phyloP scores from a whole-genome alignment of 169 alveolate species.

The Plasmodium chabaudi region DNA sequence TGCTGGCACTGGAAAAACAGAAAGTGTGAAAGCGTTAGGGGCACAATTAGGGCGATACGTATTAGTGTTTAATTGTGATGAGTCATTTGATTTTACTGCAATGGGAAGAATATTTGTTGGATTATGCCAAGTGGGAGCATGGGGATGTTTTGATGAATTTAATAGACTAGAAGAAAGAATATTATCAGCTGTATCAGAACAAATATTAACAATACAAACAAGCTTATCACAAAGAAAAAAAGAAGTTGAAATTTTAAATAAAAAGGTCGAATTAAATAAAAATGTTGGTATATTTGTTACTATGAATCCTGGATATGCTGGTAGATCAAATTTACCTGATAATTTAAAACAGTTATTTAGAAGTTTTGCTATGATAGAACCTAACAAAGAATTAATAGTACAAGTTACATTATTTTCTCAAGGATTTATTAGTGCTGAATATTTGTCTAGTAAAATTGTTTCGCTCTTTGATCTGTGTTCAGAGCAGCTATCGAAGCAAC shows the following conservation, averaged over 20 bases:
- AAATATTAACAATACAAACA: conserved; percentile 93
- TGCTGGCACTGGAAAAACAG: conserved; percentile 99
- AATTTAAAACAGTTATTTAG: conserved; percentile 95
- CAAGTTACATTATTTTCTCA: conserved; percentile 95
- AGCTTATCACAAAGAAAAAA: conserved; percentile 91
- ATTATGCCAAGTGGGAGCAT: conserved; percentile 96
- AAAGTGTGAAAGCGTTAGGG: conserved; percentile 98
- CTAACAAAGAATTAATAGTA: conserved; percentile 92
- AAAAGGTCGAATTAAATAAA: conserved; percentile 92
- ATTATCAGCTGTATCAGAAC: conserved; percentile 97
- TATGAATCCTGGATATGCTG: conserved; percentile 99
- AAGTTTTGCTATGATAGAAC: conserved; percentile 94
- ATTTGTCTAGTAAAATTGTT: conserved; percentile 95
- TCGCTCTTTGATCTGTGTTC: conserved; percentile 96
- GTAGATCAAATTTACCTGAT: conserved; percentile 97
- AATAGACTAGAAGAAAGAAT: conserved; percentile 97
- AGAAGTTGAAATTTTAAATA: conserved; percentile 88
- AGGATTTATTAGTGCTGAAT: conserved; percentile 96
- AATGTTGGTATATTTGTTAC: conserved; percentile 98
- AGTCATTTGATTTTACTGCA: conserved; percentile 97
- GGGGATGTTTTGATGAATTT: conserved; percentile 99
- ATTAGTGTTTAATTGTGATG: conserved; percentile 98
- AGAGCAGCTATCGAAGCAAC: conserved; percentile 94
- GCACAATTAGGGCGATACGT: conserved; percentile 96
- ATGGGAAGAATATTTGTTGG: conserved; percentile 98